Conservation (phyloP, 139 green algal species). For the Asterochloris erici region DNA sequence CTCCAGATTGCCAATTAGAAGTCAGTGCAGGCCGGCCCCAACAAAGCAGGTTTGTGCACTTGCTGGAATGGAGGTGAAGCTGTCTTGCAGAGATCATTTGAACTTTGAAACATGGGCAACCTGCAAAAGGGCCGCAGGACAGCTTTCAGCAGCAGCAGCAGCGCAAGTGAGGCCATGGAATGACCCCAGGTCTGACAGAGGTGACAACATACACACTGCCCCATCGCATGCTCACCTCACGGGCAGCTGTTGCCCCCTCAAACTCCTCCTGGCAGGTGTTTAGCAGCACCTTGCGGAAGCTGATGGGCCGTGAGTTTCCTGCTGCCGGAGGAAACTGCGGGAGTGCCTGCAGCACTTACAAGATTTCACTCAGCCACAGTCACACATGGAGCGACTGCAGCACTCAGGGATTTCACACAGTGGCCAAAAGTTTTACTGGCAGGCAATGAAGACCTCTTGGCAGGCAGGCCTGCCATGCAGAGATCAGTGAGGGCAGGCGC, state of each 20-base stretch:
- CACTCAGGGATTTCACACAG: not conserved
- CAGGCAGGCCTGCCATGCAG: not conserved
- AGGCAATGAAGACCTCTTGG: not conserved
- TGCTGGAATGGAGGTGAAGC: too few species aligned
- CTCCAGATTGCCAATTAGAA: too few species aligned
- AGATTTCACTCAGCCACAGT: not conserved
- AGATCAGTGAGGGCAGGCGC: too few species aligned
- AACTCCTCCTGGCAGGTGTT: constrained; percentile 99
- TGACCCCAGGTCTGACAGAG: too few species aligned
- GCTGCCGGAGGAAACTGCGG: constrained; percentile 62
- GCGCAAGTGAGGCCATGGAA: not conserved
- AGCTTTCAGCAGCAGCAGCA: not conserved
- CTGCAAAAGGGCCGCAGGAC: too few species aligned
- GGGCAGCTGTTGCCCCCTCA: constrained; percentile 66
- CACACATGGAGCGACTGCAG: too few species aligned
- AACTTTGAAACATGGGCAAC: too few species aligned
- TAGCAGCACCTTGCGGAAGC: constrained; percentile 91
- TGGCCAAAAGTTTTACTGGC: not conserved
- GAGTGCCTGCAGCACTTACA: constrained; percentile 38
- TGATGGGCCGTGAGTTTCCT: constrained; percentile 68
- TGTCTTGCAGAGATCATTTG: too few species aligned
- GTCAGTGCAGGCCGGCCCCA: too few species aligned
- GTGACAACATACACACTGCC: too few species aligned
- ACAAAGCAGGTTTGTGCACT: too few species aligned
- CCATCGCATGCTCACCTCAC: constrained; percentile 7